These are phyloP conservation scores for Citrus australasica DNA, from an alignment of 345 rosid species.

Conservation along the genomic window DNA sequence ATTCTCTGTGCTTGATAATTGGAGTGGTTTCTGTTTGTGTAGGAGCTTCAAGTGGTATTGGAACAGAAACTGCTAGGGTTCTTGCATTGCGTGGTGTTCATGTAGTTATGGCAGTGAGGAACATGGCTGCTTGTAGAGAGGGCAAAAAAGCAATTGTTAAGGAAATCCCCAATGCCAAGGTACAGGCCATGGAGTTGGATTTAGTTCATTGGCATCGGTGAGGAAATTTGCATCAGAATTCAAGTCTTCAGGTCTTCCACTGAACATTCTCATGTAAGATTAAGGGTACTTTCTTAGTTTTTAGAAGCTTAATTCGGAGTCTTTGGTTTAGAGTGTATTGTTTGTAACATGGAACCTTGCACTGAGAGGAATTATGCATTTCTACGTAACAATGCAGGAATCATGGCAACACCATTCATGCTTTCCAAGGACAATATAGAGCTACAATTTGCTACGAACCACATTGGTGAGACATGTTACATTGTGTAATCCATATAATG, in stretches of 20 bases:
- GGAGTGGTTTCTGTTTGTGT: neutral
- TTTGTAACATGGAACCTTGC: constrained; percentile 21
- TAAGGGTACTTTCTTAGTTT: constrained; percentile 10
- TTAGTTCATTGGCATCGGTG: constrained; percentile 32
- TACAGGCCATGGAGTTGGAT: constrained; percentile 39
- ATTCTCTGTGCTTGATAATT: neutral
- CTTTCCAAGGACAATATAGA: constrained; percentile 35
- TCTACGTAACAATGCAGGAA: constrained; percentile 36
- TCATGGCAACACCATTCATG: constrained; percentile 28
- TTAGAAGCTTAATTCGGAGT: neutral
- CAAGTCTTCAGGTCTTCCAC: constrained; percentile 30
- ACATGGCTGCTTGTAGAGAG: constrained; percentile 23
- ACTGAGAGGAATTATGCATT: constrained; percentile 33
- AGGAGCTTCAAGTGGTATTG: constrained; percentile 48
- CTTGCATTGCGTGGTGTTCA: constrained; percentile 44
- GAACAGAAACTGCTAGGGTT: constrained; percentile 37
- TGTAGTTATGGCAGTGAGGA: constrained; percentile 38
- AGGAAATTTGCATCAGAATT: constrained; percentile 42
- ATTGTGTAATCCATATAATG: neutral
- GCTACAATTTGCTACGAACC: constrained; percentile 34
- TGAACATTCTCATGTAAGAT: constrained; percentile 50
- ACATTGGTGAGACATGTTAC: constrained; percentile 14
- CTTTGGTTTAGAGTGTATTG: neutral
- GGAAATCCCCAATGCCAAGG: constrained; percentile 31
- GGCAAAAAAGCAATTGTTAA: constrained; percentile 28